Percentiles rank a stretch among this genome's conserved stretches.
Conservation (phyloP, 495 filamentous ascomycete genomes). For the Aspergillus diversus region DNA sequence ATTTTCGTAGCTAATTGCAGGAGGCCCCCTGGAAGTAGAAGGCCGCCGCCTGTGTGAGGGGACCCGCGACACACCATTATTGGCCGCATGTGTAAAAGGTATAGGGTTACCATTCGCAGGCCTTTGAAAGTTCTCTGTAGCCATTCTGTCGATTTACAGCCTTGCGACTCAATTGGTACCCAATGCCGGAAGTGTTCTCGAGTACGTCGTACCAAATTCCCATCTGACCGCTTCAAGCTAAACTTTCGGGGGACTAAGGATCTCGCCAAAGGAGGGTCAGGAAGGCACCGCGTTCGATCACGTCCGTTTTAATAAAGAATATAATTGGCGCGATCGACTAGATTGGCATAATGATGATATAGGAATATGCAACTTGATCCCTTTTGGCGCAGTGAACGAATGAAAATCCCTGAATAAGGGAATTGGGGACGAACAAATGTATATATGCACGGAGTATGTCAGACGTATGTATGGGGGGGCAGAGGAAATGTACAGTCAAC, state of each 20-base stretch:
- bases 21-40: constrained; percentile 8
- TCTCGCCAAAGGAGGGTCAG: neutral
- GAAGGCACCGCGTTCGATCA: constrained; percentile 1
- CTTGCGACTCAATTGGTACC: neutral
- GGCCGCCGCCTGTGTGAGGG: constrained; percentile 41
- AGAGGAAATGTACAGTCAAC: constrained; percentile 3
- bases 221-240: constrained; percentile 1
- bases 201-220: neutral
- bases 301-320: neutral
- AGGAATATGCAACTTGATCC: neutral
- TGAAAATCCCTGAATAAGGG: neutral
- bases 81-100: constrained; percentile 49
- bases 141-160: constrained; percentile 7
- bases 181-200: neutral
- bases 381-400: neutral
- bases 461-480: constrained; percentile 15
- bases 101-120: constrained; percentile 46
- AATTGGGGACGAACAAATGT: neutral
- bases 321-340: constrained; percentile 4
- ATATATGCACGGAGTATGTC: constrained; percentile 10
- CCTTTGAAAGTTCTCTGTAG: constrained; percentile 17
- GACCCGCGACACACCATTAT: constrained; percentile 46
- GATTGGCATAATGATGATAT: neutral
- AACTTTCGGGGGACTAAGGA: neutral
- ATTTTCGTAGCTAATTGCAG: neutral